Percentiles rank a stretch among this genome's conserved stretches.
These are phyloP conservation scores for Pueraria montana DNA, from an alignment of 306 rosid genomes.

Conservation along the genomic window DNA sequence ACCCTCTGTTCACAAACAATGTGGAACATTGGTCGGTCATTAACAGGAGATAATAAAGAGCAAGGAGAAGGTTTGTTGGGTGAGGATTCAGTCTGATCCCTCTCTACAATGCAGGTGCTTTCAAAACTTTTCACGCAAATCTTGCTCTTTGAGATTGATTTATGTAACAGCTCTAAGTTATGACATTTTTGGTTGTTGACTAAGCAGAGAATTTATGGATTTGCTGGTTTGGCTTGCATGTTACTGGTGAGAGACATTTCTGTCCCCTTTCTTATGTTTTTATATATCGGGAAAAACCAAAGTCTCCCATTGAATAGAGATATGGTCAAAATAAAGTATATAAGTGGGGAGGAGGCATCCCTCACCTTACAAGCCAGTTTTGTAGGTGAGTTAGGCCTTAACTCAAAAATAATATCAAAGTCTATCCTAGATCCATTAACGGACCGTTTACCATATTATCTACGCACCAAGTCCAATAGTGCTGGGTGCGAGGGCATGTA, in stretches of 20 bases:
- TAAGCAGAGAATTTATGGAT: constrained; percentile 86
- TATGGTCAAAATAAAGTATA: too few species aligned
- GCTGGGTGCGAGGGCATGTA: too few species aligned
- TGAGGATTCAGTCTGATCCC: constrained; percentile 78
- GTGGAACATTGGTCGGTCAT: constrained; percentile 67
- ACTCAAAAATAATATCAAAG: too few species aligned
- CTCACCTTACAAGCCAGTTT: too few species aligned
- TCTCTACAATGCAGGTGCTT: constrained; percentile 81
- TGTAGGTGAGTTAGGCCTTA: too few species aligned
- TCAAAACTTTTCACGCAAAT: constrained; percentile 3
- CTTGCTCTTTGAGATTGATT: too few species aligned
- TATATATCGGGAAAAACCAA: too few species aligned
- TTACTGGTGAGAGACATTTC: constrained; percentile 71
- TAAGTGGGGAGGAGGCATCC: too few species aligned
- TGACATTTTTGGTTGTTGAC: constrained; percentile 48
- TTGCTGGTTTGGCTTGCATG: constrained; percentile 83
- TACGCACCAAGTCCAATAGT: too few species aligned
- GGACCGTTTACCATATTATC: too few species aligned
- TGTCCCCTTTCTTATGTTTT: background rate
- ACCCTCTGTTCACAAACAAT: constrained; percentile 53
- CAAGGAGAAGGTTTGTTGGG: constrained; percentile 63
- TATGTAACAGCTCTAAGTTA: constrained; percentile 42
- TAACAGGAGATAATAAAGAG: constrained; percentile 60
- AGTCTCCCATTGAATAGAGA: too few species aligned
- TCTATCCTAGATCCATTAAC: too few species aligned